Percentiles rank a stretch among this genome's conserved stretches.
phyloP scores from a whole-genome alignment of 805 yeast species.

The Torulaspora quercuum region DNA sequence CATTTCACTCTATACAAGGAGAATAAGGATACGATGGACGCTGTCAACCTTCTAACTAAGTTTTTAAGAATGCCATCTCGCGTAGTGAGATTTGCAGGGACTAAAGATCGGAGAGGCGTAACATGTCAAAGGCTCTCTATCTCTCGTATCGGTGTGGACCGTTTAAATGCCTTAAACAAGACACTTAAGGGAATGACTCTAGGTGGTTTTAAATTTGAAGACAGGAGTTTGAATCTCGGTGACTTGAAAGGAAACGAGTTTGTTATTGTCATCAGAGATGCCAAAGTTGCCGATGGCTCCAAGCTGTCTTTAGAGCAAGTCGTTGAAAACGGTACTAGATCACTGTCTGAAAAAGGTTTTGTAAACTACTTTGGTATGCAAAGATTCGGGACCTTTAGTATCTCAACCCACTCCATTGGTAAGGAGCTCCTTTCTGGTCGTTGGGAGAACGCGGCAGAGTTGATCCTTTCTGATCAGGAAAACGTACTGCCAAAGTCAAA shows the following conservation, averaged over 20 bases:
- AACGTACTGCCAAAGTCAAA: constrained; percentile 76
- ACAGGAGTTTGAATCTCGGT: constrained; percentile 65
- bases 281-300: constrained; percentile 38
- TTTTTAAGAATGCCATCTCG: constrained; percentile 72
- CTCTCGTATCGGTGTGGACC: constrained; percentile 62
- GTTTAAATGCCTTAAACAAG: constrained; percentile 73
- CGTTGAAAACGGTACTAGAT: constrained; percentile 50
- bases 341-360: constrained; percentile 68
- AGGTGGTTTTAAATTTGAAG: constrained; percentile 73
- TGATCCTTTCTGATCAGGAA: constrained; percentile 82
- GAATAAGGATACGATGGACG: constrained; percentile 97
- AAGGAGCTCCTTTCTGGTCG: constrained; percentile 62
- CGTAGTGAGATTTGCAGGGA: constrained; percentile 80
- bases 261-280: constrained; percentile 77
- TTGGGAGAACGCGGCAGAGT: constrained; percentile 76
- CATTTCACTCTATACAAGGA: constrained; percentile 86
- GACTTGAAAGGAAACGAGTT: constrained; percentile 88
- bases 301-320: constrained; percentile 42
- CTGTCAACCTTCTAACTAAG: constrained; percentile 68
- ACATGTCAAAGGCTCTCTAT: constrained; percentile 82
- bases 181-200: constrained; percentile 72
- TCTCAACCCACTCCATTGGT: constrained; percentile 88
- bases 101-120: constrained; percentile 94
- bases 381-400: constrained; percentile 92
- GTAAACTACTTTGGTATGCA: constrained; percentile 98